Conservation (phyloP, 192 early-diverging fungal genomes). For the Linnemannia elongata region DNA sequence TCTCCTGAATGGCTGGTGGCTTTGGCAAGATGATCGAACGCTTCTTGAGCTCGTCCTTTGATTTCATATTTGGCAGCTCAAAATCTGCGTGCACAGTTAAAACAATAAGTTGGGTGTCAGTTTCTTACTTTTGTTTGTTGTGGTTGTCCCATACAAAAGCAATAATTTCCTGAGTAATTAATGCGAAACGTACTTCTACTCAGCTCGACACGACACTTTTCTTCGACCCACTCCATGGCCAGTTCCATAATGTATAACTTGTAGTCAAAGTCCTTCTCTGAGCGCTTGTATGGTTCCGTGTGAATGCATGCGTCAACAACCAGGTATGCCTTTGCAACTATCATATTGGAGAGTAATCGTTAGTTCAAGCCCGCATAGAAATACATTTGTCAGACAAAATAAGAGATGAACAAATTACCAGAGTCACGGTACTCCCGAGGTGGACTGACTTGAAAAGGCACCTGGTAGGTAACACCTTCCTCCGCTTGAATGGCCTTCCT, state of each 20-base stretch:
- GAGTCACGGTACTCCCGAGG: constrained; percentile 66
- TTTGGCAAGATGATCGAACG: constrained; percentile 69
- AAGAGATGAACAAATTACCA: constrained; percentile 38
- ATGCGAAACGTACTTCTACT: constrained; percentile 65
- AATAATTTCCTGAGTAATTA: not conserved
- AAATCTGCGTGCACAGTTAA: constrained; percentile 61
- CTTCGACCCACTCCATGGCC: constrained; percentile 76
- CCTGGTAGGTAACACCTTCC: constrained; percentile 69
- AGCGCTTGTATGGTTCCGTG: constrained; percentile 65
- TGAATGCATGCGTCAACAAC: constrained; percentile 81
- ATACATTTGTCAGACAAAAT: not conserved
- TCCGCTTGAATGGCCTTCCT: constrained; percentile 71
- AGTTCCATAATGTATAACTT: constrained; percentile 78
- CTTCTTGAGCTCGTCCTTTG: constrained; percentile 71
- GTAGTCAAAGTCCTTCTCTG: constrained; percentile 71
- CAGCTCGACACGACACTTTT: constrained; percentile 67
- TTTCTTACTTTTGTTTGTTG: not conserved
- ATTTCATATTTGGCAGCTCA: constrained; percentile 64
- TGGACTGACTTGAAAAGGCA: constrained; percentile 72
- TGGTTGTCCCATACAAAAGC: not conserved
- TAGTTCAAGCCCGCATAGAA: not conserved
- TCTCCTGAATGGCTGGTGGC: constrained; percentile 59
- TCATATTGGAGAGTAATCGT: not conserved
- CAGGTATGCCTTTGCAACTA: constrained; percentile 62
- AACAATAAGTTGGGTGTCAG: not conserved